Conservation (phyloP, 2,329 filamentous ascomycete genomes). For the Fusarium sororula region DNA sequence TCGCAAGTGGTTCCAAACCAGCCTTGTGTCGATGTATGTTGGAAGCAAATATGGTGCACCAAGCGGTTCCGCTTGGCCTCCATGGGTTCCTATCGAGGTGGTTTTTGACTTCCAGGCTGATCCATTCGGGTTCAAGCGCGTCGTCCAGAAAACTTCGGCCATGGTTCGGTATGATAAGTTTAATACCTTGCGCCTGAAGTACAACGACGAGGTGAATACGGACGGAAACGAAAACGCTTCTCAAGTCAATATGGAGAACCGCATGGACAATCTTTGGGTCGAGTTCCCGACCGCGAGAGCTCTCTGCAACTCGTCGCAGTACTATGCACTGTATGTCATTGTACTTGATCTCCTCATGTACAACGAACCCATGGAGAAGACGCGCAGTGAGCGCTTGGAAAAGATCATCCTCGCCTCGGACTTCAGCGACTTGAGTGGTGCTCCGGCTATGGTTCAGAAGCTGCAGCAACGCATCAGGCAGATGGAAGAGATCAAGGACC, state of each 20-base stretch:
- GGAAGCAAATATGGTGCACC: constrained; percentile 92
- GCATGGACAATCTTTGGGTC: constrained; percentile 97
- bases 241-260: constrained; percentile 70
- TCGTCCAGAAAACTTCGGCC: constrained; percentile 96
- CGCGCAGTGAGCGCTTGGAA: constrained; percentile 91
- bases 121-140: constrained; percentile 96
- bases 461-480: constrained; percentile 93
- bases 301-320: constrained; percentile 97
- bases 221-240: constrained; percentile 62
- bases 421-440: constrained; percentile 94
- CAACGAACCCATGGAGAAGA: constrained; percentile 95
- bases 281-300: constrained; percentile 94
- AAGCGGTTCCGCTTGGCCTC: constrained; percentile 88
- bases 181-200: constrained; percentile 96
- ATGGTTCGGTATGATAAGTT: constrained; percentile 97
- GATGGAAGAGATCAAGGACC: constrained; percentile 93
- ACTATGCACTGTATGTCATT: constrained; percentile 98
- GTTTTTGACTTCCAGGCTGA: constrained; percentile 97
- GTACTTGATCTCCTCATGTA: constrained; percentile 95
- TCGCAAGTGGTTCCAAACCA: constrained; percentile 86
- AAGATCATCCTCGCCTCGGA: constrained; percentile 99
- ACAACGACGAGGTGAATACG: constrained; percentile 89
- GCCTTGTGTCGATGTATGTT: constrained; percentile 90
- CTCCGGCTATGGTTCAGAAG: constrained; percentile 90
- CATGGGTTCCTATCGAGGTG: constrained; percentile 97